Base-by-base conservation (phyloP, 208 protist species). In the Trypanosoma melophagium region DNA sequence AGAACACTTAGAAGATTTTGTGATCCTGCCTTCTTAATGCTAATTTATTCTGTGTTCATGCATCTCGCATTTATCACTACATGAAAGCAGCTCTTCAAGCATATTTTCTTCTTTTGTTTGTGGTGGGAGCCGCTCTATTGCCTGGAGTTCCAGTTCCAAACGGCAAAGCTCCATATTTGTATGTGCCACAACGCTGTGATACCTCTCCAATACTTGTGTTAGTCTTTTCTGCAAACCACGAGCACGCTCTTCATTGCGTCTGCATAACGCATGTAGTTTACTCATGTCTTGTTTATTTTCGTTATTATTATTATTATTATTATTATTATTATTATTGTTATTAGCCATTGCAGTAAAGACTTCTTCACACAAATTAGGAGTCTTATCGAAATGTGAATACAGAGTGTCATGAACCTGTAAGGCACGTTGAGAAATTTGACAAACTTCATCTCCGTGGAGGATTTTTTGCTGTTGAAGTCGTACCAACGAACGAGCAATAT, bases 81-180 rank as follows among this genome's bases (percentile, higher is more conserved):
- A 5, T 7, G 1, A 35, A 35, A 7, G 28, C 28, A 35, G 5
- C 5, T 7, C 3, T 35, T 35, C 3, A 35, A 35, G 28, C 28
- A 35, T 35, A 35, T 35, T 35, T 12, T 38, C 28, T 57, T 53
- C 55, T 28, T 54, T 55, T 38, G 14, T 24, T 17, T 70, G 17
- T 9, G 41, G 44, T 35, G 45, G 53, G 2, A 63, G 44, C 24
- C 65, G 24, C 19, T 70, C 55, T 42, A 62, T n/a, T 47, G 65
- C 65, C 44, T 62, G 41, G 24, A 70, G 16, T 45, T 70, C 44
- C 38, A 70, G 22, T 17, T 70, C 65, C 45, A 70, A 60, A n/a
- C 55, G 19, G 52, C 53, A 59, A 21, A 70, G 16, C 45, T 70
- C 55, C 17, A 47, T 16, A 47, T 70, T 70, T 17, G 47, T 49